These are phyloP conservation scores for Stemphylium beticola DNA, from an alignment of 2,329 filamentous ascomycete species.

Conservation along the genomic window DNA sequence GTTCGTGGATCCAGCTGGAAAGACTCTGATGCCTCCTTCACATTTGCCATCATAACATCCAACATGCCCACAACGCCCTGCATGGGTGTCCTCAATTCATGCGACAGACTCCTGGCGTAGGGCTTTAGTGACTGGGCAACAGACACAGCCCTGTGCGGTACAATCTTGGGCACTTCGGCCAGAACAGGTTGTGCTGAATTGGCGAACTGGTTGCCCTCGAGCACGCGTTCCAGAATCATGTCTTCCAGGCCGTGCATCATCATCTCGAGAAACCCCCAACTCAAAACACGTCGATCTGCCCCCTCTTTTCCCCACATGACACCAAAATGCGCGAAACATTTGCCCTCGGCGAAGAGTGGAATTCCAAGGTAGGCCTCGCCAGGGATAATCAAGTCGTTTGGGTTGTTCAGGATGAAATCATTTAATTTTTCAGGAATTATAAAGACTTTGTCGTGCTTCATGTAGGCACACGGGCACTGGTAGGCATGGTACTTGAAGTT, in stretches of 20 bases:
- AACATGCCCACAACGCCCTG: slow-evolving; percentile 78
- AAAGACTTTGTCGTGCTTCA: slow-evolving; percentile 75
- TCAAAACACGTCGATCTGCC: slow-evolving; percentile 60
- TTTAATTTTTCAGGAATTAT: slow-evolving; percentile 68
- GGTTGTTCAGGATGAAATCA: slow-evolving; percentile 65
- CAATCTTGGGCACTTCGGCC: slow-evolving; percentile 50
- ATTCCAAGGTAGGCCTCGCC: slow-evolving; percentile 72
- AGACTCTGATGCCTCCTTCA: slow-evolving; percentile 69
- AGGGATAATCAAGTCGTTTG: slow-evolving; percentile 65
- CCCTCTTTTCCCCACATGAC: slow-evolving; percentile 72
- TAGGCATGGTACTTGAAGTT: slow-evolving; percentile 70
- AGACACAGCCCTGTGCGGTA: slow-evolving; percentile 63
- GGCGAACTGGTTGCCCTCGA: slow-evolving; percentile 59
- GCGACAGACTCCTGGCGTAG: slow-evolving; percentile 74
- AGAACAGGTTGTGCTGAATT: slow-evolving; percentile 30
- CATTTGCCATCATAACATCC: slow-evolving; percentile 76
- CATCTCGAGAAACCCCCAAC: slow-evolving; percentile 72
- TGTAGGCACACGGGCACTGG: slow-evolving; percentile 69
- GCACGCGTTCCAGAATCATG: slow-evolving; percentile 64
- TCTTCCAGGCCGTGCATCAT: slow-evolving; percentile 73
- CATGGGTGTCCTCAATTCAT: slow-evolving; percentile 76
- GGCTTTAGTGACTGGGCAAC: slow-evolving; percentile 71
- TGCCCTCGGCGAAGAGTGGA: slow-evolving; percentile 68
- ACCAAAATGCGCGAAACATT: slow-evolving; percentile 74
- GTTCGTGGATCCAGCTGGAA: slow-evolving; percentile 58